A percentile compares a stretch with the other conserved stretches of the same genome.
phyloP scores from a whole-genome alignment of 2,329 filamentous ascomycete species.

The Thielaviopsis populi region DNA sequence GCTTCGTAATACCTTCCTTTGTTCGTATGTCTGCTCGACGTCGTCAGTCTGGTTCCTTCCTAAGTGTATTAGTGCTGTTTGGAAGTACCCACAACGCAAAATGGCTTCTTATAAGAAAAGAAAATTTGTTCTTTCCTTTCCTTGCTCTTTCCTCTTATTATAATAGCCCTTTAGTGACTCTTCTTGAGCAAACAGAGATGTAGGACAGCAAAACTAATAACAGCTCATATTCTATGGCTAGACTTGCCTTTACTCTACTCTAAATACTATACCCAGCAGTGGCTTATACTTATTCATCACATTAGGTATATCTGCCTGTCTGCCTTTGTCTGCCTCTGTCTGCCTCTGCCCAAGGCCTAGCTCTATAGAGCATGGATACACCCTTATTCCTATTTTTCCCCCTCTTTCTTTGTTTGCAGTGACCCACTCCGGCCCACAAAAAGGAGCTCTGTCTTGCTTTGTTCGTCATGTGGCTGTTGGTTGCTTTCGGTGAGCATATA shows the following conservation, averaged over 20 bases:
- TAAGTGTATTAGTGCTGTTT: no score
- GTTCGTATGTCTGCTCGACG: neutral
- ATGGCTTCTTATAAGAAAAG: no score
- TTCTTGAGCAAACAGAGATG: neutral
- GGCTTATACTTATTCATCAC: neutral
- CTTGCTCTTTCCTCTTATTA: no score
- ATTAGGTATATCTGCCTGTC: neutral
- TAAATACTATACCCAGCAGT: neutral
- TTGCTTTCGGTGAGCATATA: neutral
- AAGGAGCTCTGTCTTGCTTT: neutral
- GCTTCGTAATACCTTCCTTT: neutral
- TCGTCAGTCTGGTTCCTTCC: neutral
- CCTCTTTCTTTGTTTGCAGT: neutral
- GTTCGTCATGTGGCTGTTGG: neutral
- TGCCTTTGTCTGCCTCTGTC: neutral
- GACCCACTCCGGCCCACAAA: neutral
- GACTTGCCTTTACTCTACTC: neutral
- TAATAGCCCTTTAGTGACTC: no score
- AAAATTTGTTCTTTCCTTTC: no score
- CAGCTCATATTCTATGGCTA: neutral
- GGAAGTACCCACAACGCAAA: no score
- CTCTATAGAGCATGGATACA: neutral
- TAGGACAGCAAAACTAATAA: neutral
- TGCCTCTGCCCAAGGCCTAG: neutral
- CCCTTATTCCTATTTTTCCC: neutral